Base-by-base conservation (phyloP, 805 yeast genomes). In the Suhomyces faveliae region DNA sequence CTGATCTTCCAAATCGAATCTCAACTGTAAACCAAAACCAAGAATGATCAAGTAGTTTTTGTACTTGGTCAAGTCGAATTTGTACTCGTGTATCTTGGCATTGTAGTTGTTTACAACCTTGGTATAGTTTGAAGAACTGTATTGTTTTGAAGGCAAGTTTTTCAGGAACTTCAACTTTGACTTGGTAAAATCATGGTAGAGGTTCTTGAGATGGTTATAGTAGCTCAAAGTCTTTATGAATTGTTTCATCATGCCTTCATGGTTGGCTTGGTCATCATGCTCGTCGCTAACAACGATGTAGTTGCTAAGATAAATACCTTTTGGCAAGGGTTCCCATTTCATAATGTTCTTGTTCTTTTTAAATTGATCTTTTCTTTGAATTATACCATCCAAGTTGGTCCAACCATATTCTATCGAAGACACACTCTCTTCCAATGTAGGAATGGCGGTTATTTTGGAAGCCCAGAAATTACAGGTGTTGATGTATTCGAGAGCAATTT, bases 381-480 rank as follows among this genome's bases (percentile, higher is more conserved):
- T 60, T 43, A 73, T 58, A 1, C 56, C 56, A 38, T 68, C 71
- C 49, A 73, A 53, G 53, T 73, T 61, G 22, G 75, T 73, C 96
- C 96, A 89, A 2, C 96, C 96, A 61, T 81, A 89, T 61, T 90
- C 95, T 49, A 84, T 78, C 46, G 92, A 83, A 2, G 89, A 82
- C 25, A 87, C 74, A 52, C 85, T 82, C 47, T 82, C 85, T 57
- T 84, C 87, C 49, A 65, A 61, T 0, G 83, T 75, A 3, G 96
- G 96, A 17, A 88, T 84, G 12, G 90, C 85, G 5, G 96, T 85
- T 30, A 87, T 78, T 54, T 94, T 78, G 1, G 92, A 87, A 2
- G 95, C 88, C 96, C 97, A 90, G 62, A 87, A 90, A 64, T 89
- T 90, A 66, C 94, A 84, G 4, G 92, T 81, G 55, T 84, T 79